These are phyloP conservation scores for Aspergillus sp. DNA, from an alignment of 2,329 filamentous ascomycete species.

Conservation along the genomic window DNA sequence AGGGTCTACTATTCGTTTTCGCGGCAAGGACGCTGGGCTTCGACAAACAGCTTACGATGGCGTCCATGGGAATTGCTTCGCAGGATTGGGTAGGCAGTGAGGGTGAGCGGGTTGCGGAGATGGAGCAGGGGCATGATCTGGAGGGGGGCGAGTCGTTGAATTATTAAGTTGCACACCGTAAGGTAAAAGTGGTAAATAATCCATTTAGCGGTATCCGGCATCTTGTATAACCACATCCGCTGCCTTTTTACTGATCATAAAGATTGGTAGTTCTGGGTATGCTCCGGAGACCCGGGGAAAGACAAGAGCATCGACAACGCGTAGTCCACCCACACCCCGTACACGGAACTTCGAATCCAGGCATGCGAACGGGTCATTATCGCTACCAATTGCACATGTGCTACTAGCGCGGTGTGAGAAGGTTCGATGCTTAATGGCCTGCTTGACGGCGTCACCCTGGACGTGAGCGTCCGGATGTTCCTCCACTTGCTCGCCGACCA, in stretches of 20 bases:
- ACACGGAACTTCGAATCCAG: slow-evolving; percentile 62
- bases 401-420: slow-evolving; percentile 63
- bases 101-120: slow-evolving; percentile 31
- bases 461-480: slow-evolving; percentile 47
- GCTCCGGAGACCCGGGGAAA: slow-evolving; percentile 62
- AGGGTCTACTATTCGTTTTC: slow-evolving; percentile 47
- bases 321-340: slow-evolving; percentile 57
- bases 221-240: slow-evolving; percentile 56
- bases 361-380: slow-evolving; percentile 57
- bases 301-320: slow-evolving; percentile 65
- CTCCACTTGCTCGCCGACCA: neutral
- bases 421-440: slow-evolving; percentile 55
- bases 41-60: slow-evolving; percentile 20
- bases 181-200: neutral
- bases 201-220: no score
- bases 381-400: slow-evolving; percentile 59
- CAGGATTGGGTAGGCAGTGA: slow-evolving; percentile 30
- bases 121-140: slow-evolving; percentile 43
- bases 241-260: slow-evolving; percentile 66
- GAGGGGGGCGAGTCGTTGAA: slow-evolving; percentile 34
- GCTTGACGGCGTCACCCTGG: slow-evolving; percentile 50
- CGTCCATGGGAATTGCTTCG: slow-evolving; percentile 20
- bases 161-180: neutral
- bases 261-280: slow-evolving; percentile 57
- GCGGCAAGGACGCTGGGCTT: slow-evolving; percentile 40